Evolutionary conservation across 768 basidiomycete genomes (phyloP).

Genomic region (Agrocybe praecox): DNA sequence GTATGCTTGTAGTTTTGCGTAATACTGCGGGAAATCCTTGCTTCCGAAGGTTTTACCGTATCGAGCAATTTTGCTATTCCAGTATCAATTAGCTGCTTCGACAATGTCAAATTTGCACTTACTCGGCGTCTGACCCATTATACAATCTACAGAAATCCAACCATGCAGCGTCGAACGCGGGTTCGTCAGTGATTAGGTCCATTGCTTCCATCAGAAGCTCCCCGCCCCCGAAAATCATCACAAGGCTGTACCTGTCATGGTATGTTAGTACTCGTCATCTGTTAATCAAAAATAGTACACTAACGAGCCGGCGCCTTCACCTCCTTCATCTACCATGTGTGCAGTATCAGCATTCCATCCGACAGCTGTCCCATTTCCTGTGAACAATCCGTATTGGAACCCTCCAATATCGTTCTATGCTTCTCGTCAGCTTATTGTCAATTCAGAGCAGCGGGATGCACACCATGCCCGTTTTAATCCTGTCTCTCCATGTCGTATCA

Average conservation of each 20-base stretch:
- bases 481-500: slow-evolving; percentile 35
- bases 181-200: slow-evolving; percentile 38
- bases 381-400: slow-evolving; percentile 39
- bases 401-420: slow-evolving; percentile 33
- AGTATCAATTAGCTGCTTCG: background rate
- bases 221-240: slow-evolving; percentile 38
- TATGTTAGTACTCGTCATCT: background rate
- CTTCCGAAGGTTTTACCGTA: slow-evolving; percentile 36
- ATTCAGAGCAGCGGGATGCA: background rate
- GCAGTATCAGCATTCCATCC: slow-evolving; percentile 41
- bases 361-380: slow-evolving; percentile 35
- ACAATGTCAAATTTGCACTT: slow-evolving; percentile 7
- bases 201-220: slow-evolving; percentile 43
- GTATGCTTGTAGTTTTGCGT: slow-evolving; percentile 41
- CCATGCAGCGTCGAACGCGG: slow-evolving; percentile 41
- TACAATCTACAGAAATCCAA: slow-evolving; percentile 38
- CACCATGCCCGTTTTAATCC: slow-evolving; percentile 39
- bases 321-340: slow-evolving; percentile 39
- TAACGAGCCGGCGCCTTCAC: slow-evolving; percentile 32
- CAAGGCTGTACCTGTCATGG: slow-evolving; percentile 32
- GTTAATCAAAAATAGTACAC: slow-evolving; percentile 5
- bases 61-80: slow-evolving; percentile 31
- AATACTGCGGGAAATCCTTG: slow-evolving; percentile 35
- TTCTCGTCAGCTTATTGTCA: background rate
- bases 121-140: slow-evolving; percentile 37